Conservation (phyloP, 2,329 filamentous ascomycete genomes). For the Beauveria australis region DNA sequence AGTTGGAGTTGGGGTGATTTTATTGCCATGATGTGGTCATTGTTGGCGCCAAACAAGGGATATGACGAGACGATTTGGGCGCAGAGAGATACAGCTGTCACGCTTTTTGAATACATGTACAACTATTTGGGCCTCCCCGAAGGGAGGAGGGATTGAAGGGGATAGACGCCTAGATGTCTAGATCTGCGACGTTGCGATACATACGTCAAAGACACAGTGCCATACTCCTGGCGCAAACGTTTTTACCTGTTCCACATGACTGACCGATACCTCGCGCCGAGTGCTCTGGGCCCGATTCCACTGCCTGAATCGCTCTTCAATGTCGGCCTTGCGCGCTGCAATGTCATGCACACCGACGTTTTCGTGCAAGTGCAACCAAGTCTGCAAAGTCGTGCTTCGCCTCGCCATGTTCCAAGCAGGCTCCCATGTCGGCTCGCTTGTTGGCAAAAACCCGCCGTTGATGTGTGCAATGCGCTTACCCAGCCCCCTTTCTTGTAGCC, state of each 20-base stretch:
- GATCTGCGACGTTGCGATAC: slow-evolving; percentile 27
- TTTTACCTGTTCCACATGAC: slow-evolving; percentile 58
- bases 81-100: neutral
- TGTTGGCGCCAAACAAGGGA: neutral
- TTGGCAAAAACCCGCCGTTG: slow-evolving; percentile 56
- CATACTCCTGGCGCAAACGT: slow-evolving; percentile 61
- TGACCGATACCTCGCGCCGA: slow-evolving; percentile 28
- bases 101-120: neutral
- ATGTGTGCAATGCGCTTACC: slow-evolving; percentile 43
- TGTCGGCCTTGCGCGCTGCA: slow-evolving; percentile 34
- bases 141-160: slow-evolving; percentile 8
- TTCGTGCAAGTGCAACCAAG: slow-evolving; percentile 59
- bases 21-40: neutral
- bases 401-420: slow-evolving; percentile 38
- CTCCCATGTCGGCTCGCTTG: slow-evolving; percentile 46
- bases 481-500: slow-evolving; percentile 27
- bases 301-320: slow-evolving; percentile 38
- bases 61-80: slow-evolving; percentile 11
- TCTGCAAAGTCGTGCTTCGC: slow-evolving; percentile 19
- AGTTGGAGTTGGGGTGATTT: neutral
- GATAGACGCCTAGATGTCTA: slow-evolving; percentile 17
- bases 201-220: slow-evolving; percentile 63
- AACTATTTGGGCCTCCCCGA: slow-evolving; percentile 4
- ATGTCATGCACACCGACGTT: slow-evolving; percentile 52
- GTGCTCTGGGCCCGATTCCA: slow-evolving; percentile 21